A percentile compares a stretch with the other conserved stretches of the same genome.
These are phyloP conservation scores for Populus hybrid DNA, from an alignment of 441 rosid species.

Conservation along the genomic window DNA sequence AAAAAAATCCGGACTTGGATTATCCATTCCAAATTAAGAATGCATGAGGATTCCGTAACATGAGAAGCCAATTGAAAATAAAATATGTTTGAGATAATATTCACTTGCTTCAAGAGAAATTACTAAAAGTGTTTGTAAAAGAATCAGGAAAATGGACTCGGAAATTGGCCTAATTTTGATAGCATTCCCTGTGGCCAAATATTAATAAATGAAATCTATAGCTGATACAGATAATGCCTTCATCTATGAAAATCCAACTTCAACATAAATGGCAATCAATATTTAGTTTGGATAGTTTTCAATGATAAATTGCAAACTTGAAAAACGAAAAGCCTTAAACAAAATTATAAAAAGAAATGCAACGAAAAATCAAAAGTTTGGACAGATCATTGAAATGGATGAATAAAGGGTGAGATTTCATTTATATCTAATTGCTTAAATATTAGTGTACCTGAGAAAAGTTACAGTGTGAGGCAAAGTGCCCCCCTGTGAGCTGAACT, in stretches of 20 bases:
- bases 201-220: neutral
- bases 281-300: neutral
- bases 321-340: neutral
- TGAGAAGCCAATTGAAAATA: neutral
- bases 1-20: no score
- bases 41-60: neutral
- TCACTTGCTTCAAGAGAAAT: neutral
- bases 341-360: neutral
- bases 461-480: constrained; percentile 5
- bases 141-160: neutral
- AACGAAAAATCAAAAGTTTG: neutral
- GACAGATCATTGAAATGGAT: neutral
- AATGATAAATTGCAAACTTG: neutral
- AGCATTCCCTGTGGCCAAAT: neutral
- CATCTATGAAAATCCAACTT: neutral
- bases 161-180: neutral
- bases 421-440: constrained; percentile 4
- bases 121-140: neutral
- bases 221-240: neutral
- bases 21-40: no score
- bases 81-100: neutral
- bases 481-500: constrained; percentile 5
- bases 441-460: constrained; percentile 10
- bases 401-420: neutral
- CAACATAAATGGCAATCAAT: neutral